Evolutionary conservation across 139 green algal genomes (phyloP), one percentile per base, ranked within the genome.

Genomic region (Chlamydomonas asymmetrica): DNA sequence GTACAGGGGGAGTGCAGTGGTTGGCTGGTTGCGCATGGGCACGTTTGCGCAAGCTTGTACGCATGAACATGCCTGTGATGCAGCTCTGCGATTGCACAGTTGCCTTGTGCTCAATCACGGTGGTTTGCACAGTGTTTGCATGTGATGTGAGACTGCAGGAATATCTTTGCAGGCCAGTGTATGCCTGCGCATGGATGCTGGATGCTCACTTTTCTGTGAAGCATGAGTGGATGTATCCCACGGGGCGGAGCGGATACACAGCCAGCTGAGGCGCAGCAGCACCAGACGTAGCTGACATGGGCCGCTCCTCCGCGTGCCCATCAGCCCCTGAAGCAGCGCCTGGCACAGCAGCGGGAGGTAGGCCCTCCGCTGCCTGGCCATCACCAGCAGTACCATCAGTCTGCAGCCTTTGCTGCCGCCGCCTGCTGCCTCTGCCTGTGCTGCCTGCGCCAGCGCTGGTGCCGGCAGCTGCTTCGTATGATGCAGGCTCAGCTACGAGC

Each of bases 171-270:
- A 27, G 50, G 16, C 32, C 59, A 60, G 29, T 25, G 56, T 29
- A n/a, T 56, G 61, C 18, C 40, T 23, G 50, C 38, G 7, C 25
- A 13, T 38, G 13, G 20, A 49, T 32, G 29, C 48, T 25, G 39
- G 16, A 66, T 20, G 35, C 69, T 57, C 60, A 79, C 48, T 87
- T 79, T 16, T 87, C 63, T 0, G 63, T 73, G 78, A 94, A 94
- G 73, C 88, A 92, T 0, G 88, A 92, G 2, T 60, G 66, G 22
- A 92, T 52, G 29, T 80, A 54, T 31, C 90, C 90, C 23, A 94
- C 91, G 25, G 90, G 88, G 0, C 71, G 78, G 64, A 93, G 62
- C 0, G 85, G 84, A 61, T 82, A 93, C 38, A 61, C 52, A n/a
- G 73, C 35, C 37, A 79, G 79, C 37, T 75, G 41, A 35, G 71